Percentiles rank a stretch among this genome's conserved stretches.
Conservation (phyloP, 2,329 filamentous ascomycete species). For the Tolypocladium inflatum region DNA sequence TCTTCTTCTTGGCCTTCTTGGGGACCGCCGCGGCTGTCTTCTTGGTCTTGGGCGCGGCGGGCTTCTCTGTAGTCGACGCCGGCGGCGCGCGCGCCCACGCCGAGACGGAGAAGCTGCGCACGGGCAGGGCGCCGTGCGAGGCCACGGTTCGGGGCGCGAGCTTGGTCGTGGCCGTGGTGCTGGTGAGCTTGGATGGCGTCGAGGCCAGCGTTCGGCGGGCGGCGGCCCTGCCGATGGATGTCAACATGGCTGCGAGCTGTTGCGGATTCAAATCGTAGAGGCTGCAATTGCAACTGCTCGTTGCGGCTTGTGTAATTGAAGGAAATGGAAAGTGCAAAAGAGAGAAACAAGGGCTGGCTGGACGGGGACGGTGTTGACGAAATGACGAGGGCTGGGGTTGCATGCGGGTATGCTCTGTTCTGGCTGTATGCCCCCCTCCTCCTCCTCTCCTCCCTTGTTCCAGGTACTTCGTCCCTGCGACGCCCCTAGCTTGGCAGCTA, state of each 20-base stretch:
- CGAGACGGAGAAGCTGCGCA: conserved; percentile 22
- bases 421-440: not conserved
- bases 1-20: conserved; percentile 4
- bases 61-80: conserved; percentile 9
- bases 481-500: not conserved
- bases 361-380: conserved; percentile 5
- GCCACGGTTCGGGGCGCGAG: conserved; percentile 7
- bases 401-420: not conserved
- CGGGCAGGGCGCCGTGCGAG: conserved; percentile 6
- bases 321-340: not conserved
- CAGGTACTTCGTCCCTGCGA: not conserved
- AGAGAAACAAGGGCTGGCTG: not conserved
- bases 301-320: not conserved
- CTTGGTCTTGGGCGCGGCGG: conserved; percentile 10
- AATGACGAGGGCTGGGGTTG: conserved; percentile 7
- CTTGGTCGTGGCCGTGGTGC: conserved; percentile 8
- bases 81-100: conserved; percentile 15
- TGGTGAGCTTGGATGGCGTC: conserved; percentile 12
- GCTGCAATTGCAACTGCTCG: not conserved
- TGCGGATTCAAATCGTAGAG: not conserved
- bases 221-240: conserved; percentile 28
- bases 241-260: conserved; percentile 26
- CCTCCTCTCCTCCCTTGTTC: not conserved
- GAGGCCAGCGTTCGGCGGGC: conserved; percentile 22
- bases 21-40: conserved; percentile 10